These are phyloP conservation scores for Hypoxylon sp. DNA, from an alignment of 2,329 filamentous ascomycete species.

Conservation along the genomic window DNA sequence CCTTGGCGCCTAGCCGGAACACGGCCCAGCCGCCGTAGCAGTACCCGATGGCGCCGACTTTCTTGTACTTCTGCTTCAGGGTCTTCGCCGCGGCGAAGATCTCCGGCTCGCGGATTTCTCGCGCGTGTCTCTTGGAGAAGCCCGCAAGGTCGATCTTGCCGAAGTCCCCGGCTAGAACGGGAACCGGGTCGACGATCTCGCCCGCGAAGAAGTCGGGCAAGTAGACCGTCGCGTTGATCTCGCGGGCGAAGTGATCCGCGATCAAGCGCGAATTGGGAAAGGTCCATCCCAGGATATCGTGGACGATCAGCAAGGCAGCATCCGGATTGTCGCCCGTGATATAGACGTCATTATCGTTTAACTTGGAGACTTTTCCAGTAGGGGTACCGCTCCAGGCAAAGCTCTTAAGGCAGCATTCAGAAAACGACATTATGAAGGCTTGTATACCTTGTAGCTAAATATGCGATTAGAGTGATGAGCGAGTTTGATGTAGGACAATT, in stretches of 20 bases:
- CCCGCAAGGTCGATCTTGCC: slow-evolving; percentile 57
- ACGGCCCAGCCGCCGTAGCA: slow-evolving; percentile 65
- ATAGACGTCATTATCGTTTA: slow-evolving; percentile 58
- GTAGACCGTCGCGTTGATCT: slow-evolving; percentile 63
- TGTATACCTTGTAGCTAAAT: background rate
- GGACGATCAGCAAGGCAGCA: slow-evolving; percentile 57
- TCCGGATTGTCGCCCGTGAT: slow-evolving; percentile 55
- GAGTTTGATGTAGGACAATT: background rate
- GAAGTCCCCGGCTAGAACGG: slow-evolving; percentile 50
- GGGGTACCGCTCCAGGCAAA: slow-evolving; percentile 62
- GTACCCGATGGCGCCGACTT: slow-evolving; percentile 61
- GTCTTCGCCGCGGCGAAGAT: slow-evolving; percentile 56
- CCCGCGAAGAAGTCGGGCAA: slow-evolving; percentile 59
- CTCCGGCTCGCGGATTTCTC: slow-evolving; percentile 58
- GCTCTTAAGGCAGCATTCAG: slow-evolving; percentile 56
- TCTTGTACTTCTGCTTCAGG: slow-evolving; percentile 55
- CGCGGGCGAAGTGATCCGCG: slow-evolving; percentile 63
- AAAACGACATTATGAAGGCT: slow-evolving; percentile 38
- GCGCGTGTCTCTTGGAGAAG: slow-evolving; percentile 57
- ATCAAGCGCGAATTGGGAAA: slow-evolving; percentile 63
- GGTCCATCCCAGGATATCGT: slow-evolving; percentile 62
- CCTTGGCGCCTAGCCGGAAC: slow-evolving; percentile 58
- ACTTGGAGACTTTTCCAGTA: slow-evolving; percentile 55
- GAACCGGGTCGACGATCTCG: slow-evolving; percentile 52
- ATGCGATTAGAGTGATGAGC: background rate